A percentile compares a stretch with the other conserved stretches of the same genome.
Conservation (phyloP, 495 filamentous ascomycete species). For the Terfezia claveryi region DNA sequence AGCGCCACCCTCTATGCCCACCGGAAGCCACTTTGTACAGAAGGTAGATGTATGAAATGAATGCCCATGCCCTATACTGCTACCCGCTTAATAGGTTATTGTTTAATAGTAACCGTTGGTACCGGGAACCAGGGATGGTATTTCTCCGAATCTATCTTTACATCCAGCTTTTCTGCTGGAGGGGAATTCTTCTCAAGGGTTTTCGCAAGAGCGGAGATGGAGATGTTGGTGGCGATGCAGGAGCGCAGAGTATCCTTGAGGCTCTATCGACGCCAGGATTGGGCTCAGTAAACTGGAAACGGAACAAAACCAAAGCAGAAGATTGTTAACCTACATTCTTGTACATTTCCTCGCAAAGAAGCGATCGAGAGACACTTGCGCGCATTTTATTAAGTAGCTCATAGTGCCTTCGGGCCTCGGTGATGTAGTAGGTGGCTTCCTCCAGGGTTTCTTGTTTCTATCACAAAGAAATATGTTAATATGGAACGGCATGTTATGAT, state of each 20-base stretch:
- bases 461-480: not conserved
- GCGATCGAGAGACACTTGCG: slow-evolving; percentile 24
- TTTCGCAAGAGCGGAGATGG: slow-evolving; percentile 18
- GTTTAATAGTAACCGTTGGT: not conserved
- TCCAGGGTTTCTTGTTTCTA: slow-evolving; percentile 29
- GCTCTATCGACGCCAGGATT: slow-evolving; percentile 4
- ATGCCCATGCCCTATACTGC: no score
- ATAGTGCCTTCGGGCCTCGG: slow-evolving; percentile 40
- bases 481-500: not conserved
- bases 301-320: not conserved
- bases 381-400: slow-evolving; percentile 33
- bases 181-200: slow-evolving; percentile 1
- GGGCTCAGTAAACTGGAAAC: not conserved
- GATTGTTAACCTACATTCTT: slow-evolving; percentile 6
- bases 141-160: slow-evolving; percentile 11
- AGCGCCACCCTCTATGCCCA: no score
- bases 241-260: slow-evolving; percentile 17
- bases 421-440: slow-evolving; percentile 36
- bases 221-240: slow-evolving; percentile 24
- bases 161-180: slow-evolving; percentile 7
- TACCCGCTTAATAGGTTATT: no score
- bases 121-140: slow-evolving; percentile 18
- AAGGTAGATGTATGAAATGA: no score
- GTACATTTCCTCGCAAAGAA: slow-evolving; percentile 15
- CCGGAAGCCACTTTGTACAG: no score